Base-by-base conservation (phyloP, 768 basidiomycete species). In the Lepiota venenata region DNA sequence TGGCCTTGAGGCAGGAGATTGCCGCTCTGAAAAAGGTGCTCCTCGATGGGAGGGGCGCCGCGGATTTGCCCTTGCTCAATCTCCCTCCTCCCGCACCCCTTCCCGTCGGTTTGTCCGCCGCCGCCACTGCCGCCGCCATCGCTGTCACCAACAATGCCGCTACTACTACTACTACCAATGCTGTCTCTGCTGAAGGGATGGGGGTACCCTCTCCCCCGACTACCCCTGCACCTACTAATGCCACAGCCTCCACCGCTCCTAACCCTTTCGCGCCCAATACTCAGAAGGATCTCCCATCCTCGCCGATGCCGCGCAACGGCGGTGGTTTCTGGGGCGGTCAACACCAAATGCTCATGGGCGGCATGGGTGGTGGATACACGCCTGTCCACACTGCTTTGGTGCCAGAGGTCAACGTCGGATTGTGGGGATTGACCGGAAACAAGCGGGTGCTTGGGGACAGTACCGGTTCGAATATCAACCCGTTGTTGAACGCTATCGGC, bases 381-480 rank as follows among this genome's bases (percentile, higher is more conserved):
- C 88, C 88, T 37, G 91, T 93, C 20, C 92, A 95, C 65, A 83
- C 90, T 2, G 83, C 91, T 0, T 77, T 94, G 40, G 79, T 93
- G 36, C 91, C 93, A 0, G 89, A 93, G 58, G 71, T 84, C 50
- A 62, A 50, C 14, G 50, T 51, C 25, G 57, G 56, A 18, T 51
- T 54, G 52, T 62, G 44, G 58, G 50, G 39, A 22, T 16, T 38
- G n/a, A 29, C 51, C 38, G 55, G 50, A 20, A 10, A 37, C 36
- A 47, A 49, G 42, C 47, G 21, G n/a, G 39, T 38, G 16, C 42
- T 45, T 47, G 52, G 55, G 39, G 56, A 40, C 38, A 32, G 60
- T 63, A 27, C 60, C 60, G 52, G 64, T 56, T 59, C 65, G 76
- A 93, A 92, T 64, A 80, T 92, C 66, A 93, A 93, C 64, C 91